phyloP scores from a whole-genome alignment of 176 grass and related monocot species.

The Oryza officinalis region DNA sequence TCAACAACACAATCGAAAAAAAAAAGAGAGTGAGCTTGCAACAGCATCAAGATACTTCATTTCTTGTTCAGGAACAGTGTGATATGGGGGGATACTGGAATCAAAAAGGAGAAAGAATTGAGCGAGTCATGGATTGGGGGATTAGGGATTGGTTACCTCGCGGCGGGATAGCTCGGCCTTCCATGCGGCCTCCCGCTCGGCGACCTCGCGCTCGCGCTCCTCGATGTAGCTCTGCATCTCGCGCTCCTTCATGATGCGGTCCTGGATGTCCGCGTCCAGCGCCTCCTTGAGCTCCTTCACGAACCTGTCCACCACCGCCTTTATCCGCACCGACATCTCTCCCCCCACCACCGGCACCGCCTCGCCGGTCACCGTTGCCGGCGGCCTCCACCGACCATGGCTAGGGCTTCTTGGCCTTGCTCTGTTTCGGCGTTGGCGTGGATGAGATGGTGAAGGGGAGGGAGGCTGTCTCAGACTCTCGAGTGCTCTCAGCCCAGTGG shows the following conservation, averaged over 20 bases:
- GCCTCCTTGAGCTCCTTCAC: slow-evolving; percentile 94
- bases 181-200: slow-evolving; percentile 83
- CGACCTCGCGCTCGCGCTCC: slow-evolving; percentile 81
- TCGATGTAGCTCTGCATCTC: slow-evolving; percentile 91
- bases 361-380: not conserved
- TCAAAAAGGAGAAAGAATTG: not conserved
- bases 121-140: not conserved
- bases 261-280: slow-evolving; percentile 91
- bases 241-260: slow-evolving; percentile 95
- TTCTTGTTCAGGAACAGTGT: slow-evolving; percentile 6
- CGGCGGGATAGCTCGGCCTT: slow-evolving; percentile 85
- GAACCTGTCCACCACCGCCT: slow-evolving; percentile 95
- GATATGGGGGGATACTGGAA: not conserved
- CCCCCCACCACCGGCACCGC: not conserved
- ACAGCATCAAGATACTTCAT: not conserved
- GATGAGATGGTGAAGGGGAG: not conserved
- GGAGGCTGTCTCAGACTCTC: not conserved
- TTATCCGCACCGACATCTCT: slow-evolving; percentile 80
- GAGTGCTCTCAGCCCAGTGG: slow-evolving; percentile 30
- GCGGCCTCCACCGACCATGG: slow-evolving; percentile 8
- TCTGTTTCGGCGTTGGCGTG: slow-evolving; percentile 22
- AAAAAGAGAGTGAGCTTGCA: not conserved
- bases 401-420: not conserved
- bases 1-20: not conserved
- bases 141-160: slow-evolving; percentile 46